These are phyloP conservation scores for Pestalotiopsis sp. DNA, from an alignment of 2,329 filamentous ascomycete genomes.

Conservation along the genomic window DNA sequence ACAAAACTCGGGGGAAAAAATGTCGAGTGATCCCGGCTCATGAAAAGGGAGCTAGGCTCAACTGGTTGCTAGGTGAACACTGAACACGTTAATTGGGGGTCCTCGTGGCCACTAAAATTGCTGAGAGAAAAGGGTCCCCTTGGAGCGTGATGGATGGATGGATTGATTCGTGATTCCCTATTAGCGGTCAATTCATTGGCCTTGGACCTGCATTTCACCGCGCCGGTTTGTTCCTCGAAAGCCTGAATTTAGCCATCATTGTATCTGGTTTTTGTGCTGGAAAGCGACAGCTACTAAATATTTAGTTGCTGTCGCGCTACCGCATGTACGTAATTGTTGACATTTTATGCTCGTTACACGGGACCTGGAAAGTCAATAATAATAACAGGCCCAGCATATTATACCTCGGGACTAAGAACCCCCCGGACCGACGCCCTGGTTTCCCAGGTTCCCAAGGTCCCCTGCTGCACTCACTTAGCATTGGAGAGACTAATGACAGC, in stretches of 20 bases:
- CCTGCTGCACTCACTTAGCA: not conserved
- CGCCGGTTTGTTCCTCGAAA: not conserved
- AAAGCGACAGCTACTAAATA: not conserved
- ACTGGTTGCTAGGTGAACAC: not conserved
- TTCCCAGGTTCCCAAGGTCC: not conserved
- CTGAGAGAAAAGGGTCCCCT: not conserved
- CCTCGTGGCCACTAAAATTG: not conserved
- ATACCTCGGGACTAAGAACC: not conserved
- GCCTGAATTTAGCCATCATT: not conserved
- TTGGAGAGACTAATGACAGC: not conserved
- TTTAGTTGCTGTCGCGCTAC: not conserved
- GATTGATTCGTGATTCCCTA: not conserved
- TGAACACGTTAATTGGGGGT: not conserved
- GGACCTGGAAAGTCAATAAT: not conserved
- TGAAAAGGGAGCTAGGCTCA: not conserved
- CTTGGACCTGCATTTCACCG: not conserved
- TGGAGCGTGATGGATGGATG: not conserved
- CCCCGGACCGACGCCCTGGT: too few species aligned
- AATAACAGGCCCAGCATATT: not conserved
- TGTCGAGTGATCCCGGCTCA: not conserved
- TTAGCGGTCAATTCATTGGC: not conserved
- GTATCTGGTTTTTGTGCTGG: not conserved
- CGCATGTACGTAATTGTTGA: not conserved
- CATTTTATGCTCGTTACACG: not conserved
- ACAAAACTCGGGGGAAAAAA: conserved; percentile 3